Conservation (phyloP, 108 stramenopile species). For the Fragilaria radians region DNA sequence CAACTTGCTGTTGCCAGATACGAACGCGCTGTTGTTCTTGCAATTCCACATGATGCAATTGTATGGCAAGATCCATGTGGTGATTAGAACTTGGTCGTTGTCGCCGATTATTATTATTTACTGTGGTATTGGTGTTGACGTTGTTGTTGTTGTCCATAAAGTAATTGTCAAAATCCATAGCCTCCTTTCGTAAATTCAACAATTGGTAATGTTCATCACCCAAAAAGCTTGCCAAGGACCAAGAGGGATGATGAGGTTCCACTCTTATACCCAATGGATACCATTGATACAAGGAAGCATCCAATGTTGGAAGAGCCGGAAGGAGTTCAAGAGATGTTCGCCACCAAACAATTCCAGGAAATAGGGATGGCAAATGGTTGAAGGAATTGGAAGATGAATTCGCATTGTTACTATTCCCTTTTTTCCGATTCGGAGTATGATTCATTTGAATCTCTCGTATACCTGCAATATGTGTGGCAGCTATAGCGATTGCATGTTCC, state of each 20-base stretch:
- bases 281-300: constrained; percentile 27
- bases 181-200: constrained; percentile 8
- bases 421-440: too few relatives aligned
- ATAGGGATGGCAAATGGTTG: too few relatives aligned
- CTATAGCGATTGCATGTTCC: constrained; percentile 67
- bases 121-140: background rate
- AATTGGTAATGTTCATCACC: constrained; percentile 13
- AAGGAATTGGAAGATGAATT: too few relatives aligned
- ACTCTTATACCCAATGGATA: constrained; percentile 26
- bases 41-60: background rate
- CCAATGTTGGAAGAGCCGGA: constrained; percentile 24
- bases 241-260: background rate
- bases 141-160: too few relatives aligned
- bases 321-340: constrained; percentile 59
- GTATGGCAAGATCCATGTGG: background rate
- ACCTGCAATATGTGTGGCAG: constrained; percentile 36
- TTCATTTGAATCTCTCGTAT: too few relatives aligned
- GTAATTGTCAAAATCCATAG: constrained; percentile 8
- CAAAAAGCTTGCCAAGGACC: constrained; percentile 29
- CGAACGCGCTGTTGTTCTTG: background rate
- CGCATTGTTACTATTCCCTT: constrained; percentile 5
- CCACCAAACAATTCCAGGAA: constrained; percentile 47
- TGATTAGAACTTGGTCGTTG: background rate
- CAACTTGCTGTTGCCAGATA: background rate
- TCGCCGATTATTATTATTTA: background rate